Base-by-base conservation (phyloP, 306 rosid species). In the Vachellia pachyceras region DNA sequence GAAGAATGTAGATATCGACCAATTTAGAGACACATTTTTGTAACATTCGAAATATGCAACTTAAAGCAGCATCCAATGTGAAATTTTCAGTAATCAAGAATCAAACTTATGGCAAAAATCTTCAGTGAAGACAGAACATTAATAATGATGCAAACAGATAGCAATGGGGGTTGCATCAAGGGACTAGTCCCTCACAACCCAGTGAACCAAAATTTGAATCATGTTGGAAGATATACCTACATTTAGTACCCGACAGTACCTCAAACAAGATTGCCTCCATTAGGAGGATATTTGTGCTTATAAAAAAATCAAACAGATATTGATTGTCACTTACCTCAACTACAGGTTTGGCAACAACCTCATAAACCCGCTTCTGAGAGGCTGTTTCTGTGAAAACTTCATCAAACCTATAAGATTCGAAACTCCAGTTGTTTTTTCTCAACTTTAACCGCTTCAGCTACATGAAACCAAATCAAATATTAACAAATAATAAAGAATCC, bases 351-450 rank as follows among this genome's bases (percentile, higher is more conserved):
- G 92, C 95, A 20, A 91, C 95, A 44, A 77, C 95, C 67, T 91
- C 92, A 44, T 91, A 91, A 65, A 91, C 85, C 29, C 95, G 89
- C 85, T 73, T 89, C 77, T 91, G 95, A 10, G 92, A 91, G 42
- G 92, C 90, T 13, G 89, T 82, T 72, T 89, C 95, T 0, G 89
- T 87, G 63, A 91, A 87, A 80, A 91, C 82, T 61, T 87, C 95
- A 81, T 91, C 95, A 85, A 89, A 91, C 73, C 88, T 85, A 37
- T 87, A 89, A 10, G 92, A 87, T 69, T 91, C 95, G 9, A 90
- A 85, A 72, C 75, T 89, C 95, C 95, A 91, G 84, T 91, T 89
- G 86, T 91, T 91, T 69, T 89, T 91, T 65, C 83, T 89, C 86
- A 89, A 67, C 85, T 84, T 91, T 50, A 91, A 61, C 84, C 92